Base-by-base conservation (phyloP, 768 basidiomycete genomes). In the Macrolepiota albuminosa region DNA sequence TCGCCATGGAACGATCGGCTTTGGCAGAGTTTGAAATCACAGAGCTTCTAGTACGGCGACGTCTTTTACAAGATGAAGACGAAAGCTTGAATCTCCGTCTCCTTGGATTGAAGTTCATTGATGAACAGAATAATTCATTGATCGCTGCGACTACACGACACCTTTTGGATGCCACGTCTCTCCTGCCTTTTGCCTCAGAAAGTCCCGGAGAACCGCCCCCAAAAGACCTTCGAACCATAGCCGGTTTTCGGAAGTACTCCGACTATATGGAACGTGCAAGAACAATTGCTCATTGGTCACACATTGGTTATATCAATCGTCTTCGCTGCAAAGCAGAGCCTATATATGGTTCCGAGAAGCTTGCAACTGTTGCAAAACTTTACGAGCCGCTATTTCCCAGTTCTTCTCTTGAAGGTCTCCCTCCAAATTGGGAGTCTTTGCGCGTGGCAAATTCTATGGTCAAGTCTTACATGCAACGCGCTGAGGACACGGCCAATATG, bases 1-100 rank as follows among this genome's bases (percentile, higher is more conserved):
- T 88, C 71, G 85, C 81, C 5, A 88, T 84, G 86, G 77, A 76
- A 59, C 89, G 82, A 64, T 94, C 87, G 59, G 92, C 81, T 57
- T 81, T 84, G 61, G 92, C 84, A 61, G 84, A 92, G 73, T 87
- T 86, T 72, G 79, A 94, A 76, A 83, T 97, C 83, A 83, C 95
- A 81, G 90, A 98, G 59, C 70, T 99, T 64, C 82, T 98, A 36
- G 71, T 96, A 39, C 84, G 97, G 13, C 86, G 92, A 36, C 79
- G 85, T 50, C 73, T 97, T 33, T 70, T 95, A 11, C 71, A 78
- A 34, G 80, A 81, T 14, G 67, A 75, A 37, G 73, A 84, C 66
- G 83, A 89, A 63, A 68, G 57, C 53, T 62, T 87, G 42, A 81
- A 88, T 63, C 72, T 92, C n/a, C 83, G 84, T 45, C 64, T 86